A percentile compares a stretch with the other conserved stretches of the same genome.
These are phyloP conservation scores for Aspergillus sclerotiicarbonarius DNA, from an alignment of 495 filamentous ascomycete genomes.

Conservation along the genomic window DNA sequence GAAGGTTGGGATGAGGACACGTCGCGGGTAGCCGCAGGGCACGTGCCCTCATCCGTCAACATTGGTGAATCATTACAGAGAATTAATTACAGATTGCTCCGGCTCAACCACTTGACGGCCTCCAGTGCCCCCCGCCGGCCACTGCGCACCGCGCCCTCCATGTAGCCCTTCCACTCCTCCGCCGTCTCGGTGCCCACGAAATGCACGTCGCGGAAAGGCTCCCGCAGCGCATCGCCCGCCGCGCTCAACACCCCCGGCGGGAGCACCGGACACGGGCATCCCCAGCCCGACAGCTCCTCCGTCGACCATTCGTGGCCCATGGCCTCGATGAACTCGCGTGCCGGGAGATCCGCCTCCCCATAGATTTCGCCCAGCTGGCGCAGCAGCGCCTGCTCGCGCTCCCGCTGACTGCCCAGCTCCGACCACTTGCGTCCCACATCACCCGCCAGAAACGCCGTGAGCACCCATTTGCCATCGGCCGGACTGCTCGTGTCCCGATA, in stretches of 20 bases:
- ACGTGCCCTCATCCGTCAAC: no score
- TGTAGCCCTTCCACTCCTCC: constrained; percentile 43
- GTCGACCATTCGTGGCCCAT: constrained; percentile 27
- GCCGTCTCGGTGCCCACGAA: constrained; percentile 46
- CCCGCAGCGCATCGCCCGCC: constrained; percentile 20
- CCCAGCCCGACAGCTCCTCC: constrained; percentile 24
- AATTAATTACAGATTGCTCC: neutral
- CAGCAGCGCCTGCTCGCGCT: constrained; percentile 15
- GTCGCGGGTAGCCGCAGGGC: no score
- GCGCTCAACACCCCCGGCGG: constrained; percentile 25
- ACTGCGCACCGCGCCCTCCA: constrained; percentile 44
- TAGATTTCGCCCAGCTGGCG: constrained; percentile 13
- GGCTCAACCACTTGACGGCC: constrained; percentile 17
- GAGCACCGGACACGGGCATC: constrained; percentile 24
- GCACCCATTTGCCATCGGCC: constrained; percentile 29
- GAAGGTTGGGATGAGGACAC: no score
- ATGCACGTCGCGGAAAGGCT: constrained; percentile 33
- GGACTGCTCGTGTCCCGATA: constrained; percentile 39
- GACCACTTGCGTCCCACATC: constrained; percentile 32
- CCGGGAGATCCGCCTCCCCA: neutral
- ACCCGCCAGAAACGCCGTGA: constrained; percentile 44
- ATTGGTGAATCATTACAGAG: no score
- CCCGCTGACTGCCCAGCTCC: constrained; percentile 3
- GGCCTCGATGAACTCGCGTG: constrained; percentile 17
- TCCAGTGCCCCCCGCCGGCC: constrained; percentile 38